Evolutionary conservation across 163 green algal genomes (phyloP).

Genomic region (Chlorella variabilis): DNA sequence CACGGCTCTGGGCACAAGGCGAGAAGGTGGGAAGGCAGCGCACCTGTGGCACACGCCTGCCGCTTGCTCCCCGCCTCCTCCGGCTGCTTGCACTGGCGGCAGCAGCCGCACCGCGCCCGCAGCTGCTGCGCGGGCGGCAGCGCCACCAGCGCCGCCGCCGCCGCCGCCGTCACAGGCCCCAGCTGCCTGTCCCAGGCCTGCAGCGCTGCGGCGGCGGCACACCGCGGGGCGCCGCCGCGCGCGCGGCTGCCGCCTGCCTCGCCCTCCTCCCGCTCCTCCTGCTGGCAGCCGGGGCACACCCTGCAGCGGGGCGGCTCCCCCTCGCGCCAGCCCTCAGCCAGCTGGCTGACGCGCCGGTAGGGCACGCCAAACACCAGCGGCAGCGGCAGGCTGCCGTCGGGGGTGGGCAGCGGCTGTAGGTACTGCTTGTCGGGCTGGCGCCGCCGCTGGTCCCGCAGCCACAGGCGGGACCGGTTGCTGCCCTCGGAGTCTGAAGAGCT

Average conservation of each 20-base stretch:
- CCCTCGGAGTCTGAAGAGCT: conserved; percentile 4
- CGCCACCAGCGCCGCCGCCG: not conserved
- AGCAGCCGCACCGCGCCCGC: conserved; percentile 12
- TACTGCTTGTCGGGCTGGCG: not conserved
- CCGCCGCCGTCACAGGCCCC: conserved; percentile 12
- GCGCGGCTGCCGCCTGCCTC: not conserved
- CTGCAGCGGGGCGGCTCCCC: conserved; percentile 2
- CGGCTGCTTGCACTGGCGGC: conserved; percentile 6
- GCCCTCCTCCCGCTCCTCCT: not conserved
- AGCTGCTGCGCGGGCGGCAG: not conserved
- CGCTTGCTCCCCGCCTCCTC: not conserved
- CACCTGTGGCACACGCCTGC: conserved; percentile 21
- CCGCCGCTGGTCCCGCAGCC: conserved; percentile 11
- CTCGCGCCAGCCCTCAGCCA: not conserved
- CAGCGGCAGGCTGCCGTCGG: conserved; percentile 23
- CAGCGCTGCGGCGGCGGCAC: not conserved
- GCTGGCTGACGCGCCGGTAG: not conserved
- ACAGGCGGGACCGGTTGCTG: conserved; percentile 26
- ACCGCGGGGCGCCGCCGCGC: not conserved
- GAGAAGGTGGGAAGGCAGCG: no score
- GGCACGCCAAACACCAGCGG: conserved; percentile 14
- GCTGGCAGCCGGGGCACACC: not conserved
- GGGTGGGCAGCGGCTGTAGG: conserved; percentile 23
- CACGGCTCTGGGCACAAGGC: no score
- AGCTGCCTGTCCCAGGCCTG: conserved; percentile 23